Evolutionary conservation across 768 basidiomycete species (phyloP).

Genomic region (Russula foetens): DNA sequence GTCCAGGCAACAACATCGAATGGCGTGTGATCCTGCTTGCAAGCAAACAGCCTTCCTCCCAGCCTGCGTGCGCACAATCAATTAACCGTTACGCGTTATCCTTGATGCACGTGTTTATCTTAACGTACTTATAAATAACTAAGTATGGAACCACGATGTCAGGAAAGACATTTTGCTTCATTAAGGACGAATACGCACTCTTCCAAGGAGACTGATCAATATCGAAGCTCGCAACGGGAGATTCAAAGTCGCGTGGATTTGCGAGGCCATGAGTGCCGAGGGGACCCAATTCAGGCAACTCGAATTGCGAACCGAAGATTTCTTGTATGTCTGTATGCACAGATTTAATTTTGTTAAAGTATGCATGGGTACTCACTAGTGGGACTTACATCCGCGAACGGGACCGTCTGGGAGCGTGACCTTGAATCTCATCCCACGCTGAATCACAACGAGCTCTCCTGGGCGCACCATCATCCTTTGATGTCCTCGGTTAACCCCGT

Average conservation of each 20-base stretch:
- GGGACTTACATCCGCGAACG: conserved; percentile 12
- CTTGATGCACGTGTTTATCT: neutral
- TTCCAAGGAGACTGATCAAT: conserved; percentile 55
- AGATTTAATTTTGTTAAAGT: neutral
- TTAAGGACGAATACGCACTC: conserved; percentile 29
- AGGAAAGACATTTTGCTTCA: neutral
- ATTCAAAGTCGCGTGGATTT: conserved; percentile 55
- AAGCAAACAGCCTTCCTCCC: conserved; percentile 44
- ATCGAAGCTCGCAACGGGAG: conserved; percentile 56
- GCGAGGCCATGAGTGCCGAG: conserved; percentile 61
- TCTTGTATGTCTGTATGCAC: conserved; percentile 47
- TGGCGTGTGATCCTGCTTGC: conserved; percentile 54
- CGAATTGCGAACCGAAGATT: conserved; percentile 55
- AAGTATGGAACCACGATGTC: conserved; percentile 42
- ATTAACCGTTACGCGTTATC: neutral
- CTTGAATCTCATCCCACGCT: conserved; percentile 62
- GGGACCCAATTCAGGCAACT: conserved; percentile 57
- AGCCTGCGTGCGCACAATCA: conserved; percentile 32
- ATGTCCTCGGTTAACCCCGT: neutral
- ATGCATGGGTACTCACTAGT: neutral
- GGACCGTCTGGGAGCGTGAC: conserved; percentile 29
- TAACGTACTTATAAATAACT: conserved; percentile 3
- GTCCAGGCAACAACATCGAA: conserved; percentile 71
- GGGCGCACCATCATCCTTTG: conserved; percentile 51
- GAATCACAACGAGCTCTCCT: conserved; percentile 58